Evolutionary conservation across 2,329 filamentous ascomycete species (phyloP).

Genomic region (Ophiostoma quercus): DNA sequence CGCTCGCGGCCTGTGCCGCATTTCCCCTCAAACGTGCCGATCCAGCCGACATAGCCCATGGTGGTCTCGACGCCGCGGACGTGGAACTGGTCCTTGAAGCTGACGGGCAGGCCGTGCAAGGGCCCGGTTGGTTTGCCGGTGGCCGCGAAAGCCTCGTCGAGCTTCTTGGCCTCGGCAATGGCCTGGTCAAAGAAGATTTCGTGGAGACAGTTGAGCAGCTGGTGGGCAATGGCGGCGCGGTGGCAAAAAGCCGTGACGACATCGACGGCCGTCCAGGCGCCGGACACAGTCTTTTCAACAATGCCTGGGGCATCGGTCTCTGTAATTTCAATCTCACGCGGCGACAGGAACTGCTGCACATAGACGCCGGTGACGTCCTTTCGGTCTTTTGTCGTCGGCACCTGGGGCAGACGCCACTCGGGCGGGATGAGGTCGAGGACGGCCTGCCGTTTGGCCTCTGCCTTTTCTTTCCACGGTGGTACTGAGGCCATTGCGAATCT

Average conservation of each 20-base stretch:
- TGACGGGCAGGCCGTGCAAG: constrained; percentile 44
- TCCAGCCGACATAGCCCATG: constrained; percentile 29
- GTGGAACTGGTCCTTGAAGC: constrained; percentile 46
- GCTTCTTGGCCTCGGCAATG: constrained; percentile 32
- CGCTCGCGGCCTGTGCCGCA: constrained; percentile 24
- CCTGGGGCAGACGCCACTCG: constrained; percentile 19
- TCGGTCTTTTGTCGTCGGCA: constrained; percentile 12
- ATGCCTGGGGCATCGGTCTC: not conserved
- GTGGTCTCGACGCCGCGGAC: constrained; percentile 40
- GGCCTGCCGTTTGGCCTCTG: constrained; percentile 21
- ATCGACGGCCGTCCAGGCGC: constrained; percentile 15
- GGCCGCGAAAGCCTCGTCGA: constrained; percentile 33
- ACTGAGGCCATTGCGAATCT: not conserved
- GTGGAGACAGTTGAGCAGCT: constrained; percentile 41
- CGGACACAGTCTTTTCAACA: not conserved
- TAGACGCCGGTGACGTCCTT: not conserved
- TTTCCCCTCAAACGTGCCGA: constrained; percentile 14
- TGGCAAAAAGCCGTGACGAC: constrained; percentile 25
- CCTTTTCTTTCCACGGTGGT: constrained; percentile 20
- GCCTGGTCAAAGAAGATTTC: constrained; percentile 37
- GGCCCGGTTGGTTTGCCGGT: constrained; percentile 34
- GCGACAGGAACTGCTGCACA: not conserved
- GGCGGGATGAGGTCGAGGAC: constrained; percentile 21
- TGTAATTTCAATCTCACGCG: constrained; percentile 19
- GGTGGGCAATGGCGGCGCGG: constrained; percentile 24